Conservation (phyloP, 345 rosid genomes). For the Angophora floribunda region DNA sequence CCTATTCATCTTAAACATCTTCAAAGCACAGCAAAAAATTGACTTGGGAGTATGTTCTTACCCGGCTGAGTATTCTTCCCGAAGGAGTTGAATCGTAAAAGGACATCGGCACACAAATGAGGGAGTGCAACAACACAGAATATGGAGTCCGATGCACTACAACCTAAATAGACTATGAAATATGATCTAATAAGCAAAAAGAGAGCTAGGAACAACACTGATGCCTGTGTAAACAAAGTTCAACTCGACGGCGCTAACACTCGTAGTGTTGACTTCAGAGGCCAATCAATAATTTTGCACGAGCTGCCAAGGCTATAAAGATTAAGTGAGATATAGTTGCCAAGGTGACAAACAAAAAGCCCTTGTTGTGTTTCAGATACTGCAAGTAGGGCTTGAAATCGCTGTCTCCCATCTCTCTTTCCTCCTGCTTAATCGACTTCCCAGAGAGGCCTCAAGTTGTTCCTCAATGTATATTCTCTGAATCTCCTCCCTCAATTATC, state of each 20-base stretch:
- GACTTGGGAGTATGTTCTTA: background rate
- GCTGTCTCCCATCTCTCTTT: constrained; percentile 34
- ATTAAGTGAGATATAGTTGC: background rate
- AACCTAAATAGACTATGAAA: constrained; percentile 13
- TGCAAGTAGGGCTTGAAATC: constrained; percentile 48
- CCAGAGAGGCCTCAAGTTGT: background rate
- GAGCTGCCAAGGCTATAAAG: constrained; percentile 15
- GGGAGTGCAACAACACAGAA: constrained; percentile 18
- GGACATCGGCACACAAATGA: constrained; percentile 36
- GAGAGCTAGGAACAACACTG: constrained; percentile 1
- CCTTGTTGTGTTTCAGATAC: constrained; percentile 22
- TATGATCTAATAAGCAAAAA: constrained; percentile 17
- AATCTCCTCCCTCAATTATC: constrained; percentile 8
- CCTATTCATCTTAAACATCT: background rate
- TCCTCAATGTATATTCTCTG: constrained; percentile 8
- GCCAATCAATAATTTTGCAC: constrained; percentile 28
- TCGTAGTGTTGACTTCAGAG: constrained; percentile 13
- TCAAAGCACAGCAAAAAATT: background rate
- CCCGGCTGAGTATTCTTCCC: constrained; percentile 47
- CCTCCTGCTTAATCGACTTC: constrained; percentile 39
- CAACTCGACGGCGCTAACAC: constrained; percentile 5
- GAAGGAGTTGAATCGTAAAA: constrained; percentile 43
- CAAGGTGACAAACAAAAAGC: constrained; percentile 13
- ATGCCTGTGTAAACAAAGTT: constrained; percentile 11
- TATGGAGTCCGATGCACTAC: constrained; percentile 15